These are phyloP conservation scores for Arthrinium phaeospermum DNA, from an alignment of 2,329 filamentous ascomycete genomes.

Conservation along the genomic window DNA sequence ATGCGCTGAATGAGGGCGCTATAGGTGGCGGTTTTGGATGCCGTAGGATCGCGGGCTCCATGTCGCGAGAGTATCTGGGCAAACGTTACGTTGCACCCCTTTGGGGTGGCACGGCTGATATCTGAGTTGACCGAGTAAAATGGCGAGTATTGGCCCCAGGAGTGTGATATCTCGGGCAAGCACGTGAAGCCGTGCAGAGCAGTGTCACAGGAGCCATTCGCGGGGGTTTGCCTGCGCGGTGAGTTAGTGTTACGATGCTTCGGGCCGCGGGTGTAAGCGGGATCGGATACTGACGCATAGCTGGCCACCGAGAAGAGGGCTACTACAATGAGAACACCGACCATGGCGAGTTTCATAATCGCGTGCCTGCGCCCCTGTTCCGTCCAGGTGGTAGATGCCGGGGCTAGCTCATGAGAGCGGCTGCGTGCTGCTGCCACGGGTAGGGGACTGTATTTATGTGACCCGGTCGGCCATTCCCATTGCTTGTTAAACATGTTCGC, in stretches of 20 bases:
- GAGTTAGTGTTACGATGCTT: neutral
- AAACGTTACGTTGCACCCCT: conserved; percentile 77
- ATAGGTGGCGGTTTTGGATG: conserved; percentile 69
- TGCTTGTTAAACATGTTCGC: neutral
- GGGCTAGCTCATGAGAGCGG: neutral
- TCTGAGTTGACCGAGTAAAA: conserved; percentile 78
- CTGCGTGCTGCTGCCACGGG: conserved; percentile 10
- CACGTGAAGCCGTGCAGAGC: conserved; percentile 67
- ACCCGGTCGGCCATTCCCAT: neutral
- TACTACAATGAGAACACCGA: conserved; percentile 16
- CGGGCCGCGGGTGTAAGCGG: too few relatives aligned
- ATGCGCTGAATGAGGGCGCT: conserved; percentile 68
- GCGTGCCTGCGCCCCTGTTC: conserved; percentile 19
- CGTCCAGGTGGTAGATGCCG: neutral
- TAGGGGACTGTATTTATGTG: conserved; percentile 25
- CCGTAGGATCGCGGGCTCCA: conserved; percentile 81
- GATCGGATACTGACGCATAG: conserved; percentile 21
- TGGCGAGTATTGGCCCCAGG: conserved; percentile 89
- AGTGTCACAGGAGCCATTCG: conserved; percentile 54
- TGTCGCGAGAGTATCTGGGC: conserved; percentile 84
- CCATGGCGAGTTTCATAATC: conserved; percentile 22
- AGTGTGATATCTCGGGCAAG: conserved; percentile 63
- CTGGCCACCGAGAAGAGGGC: conserved; percentile 20
- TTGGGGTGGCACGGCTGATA: conserved; percentile 64
- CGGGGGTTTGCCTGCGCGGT: conserved; percentile 27